Base-by-base conservation (phyloP, 1,284 basidiomycete species). In the Boletellus deceptivus region DNA sequence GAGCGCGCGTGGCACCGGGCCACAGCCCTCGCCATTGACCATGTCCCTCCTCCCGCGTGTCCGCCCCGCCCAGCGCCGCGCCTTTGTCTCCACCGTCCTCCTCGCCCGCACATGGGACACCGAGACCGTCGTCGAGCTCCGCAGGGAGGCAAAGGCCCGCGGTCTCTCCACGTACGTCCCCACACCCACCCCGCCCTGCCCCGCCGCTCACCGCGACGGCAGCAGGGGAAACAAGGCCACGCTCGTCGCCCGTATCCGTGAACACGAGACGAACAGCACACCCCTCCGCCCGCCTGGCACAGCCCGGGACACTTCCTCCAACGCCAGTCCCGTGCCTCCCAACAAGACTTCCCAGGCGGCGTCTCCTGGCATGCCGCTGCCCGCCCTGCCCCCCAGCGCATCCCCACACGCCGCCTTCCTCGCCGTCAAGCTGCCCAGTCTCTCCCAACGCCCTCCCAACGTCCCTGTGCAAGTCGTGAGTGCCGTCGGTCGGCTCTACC, bases 41-140 rank as follows among this genome's bases (percentile, higher is more conserved):
- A 35, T 35, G 34, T n/a, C 7, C 16, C 16, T 18, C 20, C 31
- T 33, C 43, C 20, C 42, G 48, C 33, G 55, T 38, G 37, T 35
- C 27, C 25, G 49, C 44, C 45, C 45, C 56, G 38, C 57, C 20
- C 59, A 57, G 17, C 61, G 68, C 38, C 69, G 70, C 48, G 59
- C 60, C 13, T 76, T 89, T 49, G 86, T 83, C 37, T 89, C 86
- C 9, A 78, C 85, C 10, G 82, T 85, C 27, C 76, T 89, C 36
- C 77, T 89, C 54, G 78, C 76, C 39, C 78, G 79, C 53, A 75
- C 80, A 51, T 85, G 83, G 77, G 80, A 83, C 67, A 80, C 76
- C 67, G 77, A 84, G 63, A 79, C 80, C 43, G 70, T 86, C 46
- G 72, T 74, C 9, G 76, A 79, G 41, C 76, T 91, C 46, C 82